Conservation (phyloP, 2,329 filamentous ascomycete species). For the Amphichorda felina region DNA sequence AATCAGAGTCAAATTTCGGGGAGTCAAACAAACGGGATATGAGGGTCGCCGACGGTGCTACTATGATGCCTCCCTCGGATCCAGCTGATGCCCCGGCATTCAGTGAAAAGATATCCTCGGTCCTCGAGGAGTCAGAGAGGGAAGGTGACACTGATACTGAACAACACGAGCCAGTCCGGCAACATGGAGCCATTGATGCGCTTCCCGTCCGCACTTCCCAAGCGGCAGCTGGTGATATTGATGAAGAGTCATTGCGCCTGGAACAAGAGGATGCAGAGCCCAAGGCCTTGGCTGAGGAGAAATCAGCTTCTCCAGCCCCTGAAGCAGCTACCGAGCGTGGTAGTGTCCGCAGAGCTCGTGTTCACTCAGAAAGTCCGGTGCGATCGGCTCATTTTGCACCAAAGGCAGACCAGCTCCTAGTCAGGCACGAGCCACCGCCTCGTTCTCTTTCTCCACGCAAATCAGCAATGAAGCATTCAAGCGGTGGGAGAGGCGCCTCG, state of each 20-base stretch:
- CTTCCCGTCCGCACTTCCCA: constrained; percentile 16
- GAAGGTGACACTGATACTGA: constrained; percentile 17
- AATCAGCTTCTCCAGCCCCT: background rate
- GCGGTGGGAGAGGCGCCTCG: constrained; percentile 39
- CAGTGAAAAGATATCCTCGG: constrained; percentile 28
- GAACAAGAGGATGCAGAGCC: background rate
- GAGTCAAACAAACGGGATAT: too few relatives aligned
- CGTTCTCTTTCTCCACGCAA: constrained; percentile 67
- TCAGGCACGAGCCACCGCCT: constrained; percentile 57
- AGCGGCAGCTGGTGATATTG: background rate
- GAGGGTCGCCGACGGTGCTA: too few relatives aligned
- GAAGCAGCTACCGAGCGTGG: background rate
- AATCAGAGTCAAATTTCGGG: background rate
- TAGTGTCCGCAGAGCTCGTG: constrained; percentile 17
- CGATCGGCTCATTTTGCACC: constrained; percentile 57
- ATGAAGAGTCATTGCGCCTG: background rate
- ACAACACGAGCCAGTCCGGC: constrained; percentile 5
- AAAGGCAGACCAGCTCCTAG: constrained; percentile 38
- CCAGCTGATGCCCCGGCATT: constrained; percentile 3
- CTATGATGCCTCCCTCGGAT: background rate
- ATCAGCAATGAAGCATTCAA: constrained; percentile 57
- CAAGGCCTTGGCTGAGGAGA: too few relatives aligned
- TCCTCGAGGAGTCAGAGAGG: constrained; percentile 31
- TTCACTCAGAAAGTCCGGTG: constrained; percentile 48
- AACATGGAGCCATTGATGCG: constrained; percentile 18